Evolutionary conservation across 768 basidiomycete species (phyloP).

Genomic region (Leccinellum rugosiceps): DNA sequence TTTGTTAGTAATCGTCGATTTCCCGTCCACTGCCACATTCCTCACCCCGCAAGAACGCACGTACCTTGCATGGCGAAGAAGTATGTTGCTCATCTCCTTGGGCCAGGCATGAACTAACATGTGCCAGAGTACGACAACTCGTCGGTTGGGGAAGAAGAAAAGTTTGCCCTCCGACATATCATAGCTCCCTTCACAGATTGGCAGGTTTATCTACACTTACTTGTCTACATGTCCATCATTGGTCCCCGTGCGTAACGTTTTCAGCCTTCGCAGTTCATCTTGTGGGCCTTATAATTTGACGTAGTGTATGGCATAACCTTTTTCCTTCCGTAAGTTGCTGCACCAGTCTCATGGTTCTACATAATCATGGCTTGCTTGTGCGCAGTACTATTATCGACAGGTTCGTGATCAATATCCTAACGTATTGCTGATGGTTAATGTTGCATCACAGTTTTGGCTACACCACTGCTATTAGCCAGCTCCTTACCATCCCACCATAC

Average conservation of each 20-base stretch:
- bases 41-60: slow-evolving; percentile 15
- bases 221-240: slow-evolving; percentile 46
- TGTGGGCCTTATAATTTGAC: not conserved
- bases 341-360: not conserved
- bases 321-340: slow-evolving; percentile 58
- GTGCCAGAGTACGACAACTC: slow-evolving; percentile 38
- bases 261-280: not conserved
- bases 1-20: slow-evolving; percentile 55
- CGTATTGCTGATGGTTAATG: not conserved
- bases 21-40: slow-evolving; percentile 17
- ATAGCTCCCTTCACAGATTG: slow-evolving; percentile 56
- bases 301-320: slow-evolving; percentile 68
- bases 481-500: slow-evolving; percentile 69
- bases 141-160: slow-evolving; percentile 42
- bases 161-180: slow-evolving; percentile 52
- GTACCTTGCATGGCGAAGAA: slow-evolving; percentile 17
- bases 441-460: slow-evolving; percentile 51
- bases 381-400: not conserved
- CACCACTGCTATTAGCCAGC: slow-evolving; percentile 51
- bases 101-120: slow-evolving; percentile 51
- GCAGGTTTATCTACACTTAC: slow-evolving; percentile 41
- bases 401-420: not conserved
- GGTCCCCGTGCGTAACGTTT: slow-evolving; percentile 48
- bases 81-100: slow-evolving; percentile 1
- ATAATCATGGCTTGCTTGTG: not conserved